These are phyloP conservation scores for Diaporthe eres DNA, from an alignment of 2,329 filamentous ascomycete genomes.

Conservation along the genomic window DNA sequence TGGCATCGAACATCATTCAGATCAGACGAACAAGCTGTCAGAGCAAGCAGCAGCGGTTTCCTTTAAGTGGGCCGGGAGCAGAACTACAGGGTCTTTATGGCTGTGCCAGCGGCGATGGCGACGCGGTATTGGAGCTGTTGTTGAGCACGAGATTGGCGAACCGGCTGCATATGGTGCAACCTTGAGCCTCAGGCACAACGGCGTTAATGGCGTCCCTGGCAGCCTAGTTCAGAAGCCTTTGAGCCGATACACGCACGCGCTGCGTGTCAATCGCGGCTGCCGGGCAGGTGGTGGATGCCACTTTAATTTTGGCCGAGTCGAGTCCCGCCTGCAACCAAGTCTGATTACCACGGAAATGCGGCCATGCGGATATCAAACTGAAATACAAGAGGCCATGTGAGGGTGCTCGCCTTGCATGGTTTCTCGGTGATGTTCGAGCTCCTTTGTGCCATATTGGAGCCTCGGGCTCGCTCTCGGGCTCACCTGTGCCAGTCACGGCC, in stretches of 20 bases:
- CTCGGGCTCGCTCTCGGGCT: slow-evolving; percentile 14
- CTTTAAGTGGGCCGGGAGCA: not conserved
- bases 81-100: not conserved
- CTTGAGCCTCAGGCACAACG: slow-evolving; percentile 24
- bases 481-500: not conserved
- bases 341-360: not conserved
- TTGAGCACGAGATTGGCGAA: not conserved
- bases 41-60: not conserved
- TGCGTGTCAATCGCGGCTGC: not conserved
- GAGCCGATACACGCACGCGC: slow-evolving; percentile 19
- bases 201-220: slow-evolving; percentile 18
- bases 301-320: not conserved
- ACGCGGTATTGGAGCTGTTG: not conserved
- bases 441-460: not conserved
- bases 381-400: not conserved
- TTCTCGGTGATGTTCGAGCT: not conserved
- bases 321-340: not conserved
- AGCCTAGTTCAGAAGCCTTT: not conserved
- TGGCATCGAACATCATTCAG: slow-evolving; percentile 15
- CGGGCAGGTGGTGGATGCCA: not conserved
- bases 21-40: slow-evolving; percentile 30
- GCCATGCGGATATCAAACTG: not conserved
- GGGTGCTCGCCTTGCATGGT: not conserved
- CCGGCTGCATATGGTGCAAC: not conserved
- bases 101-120: not conserved